phyloP scores from a whole-genome alignment of 306 rosid species.

The Cicer cuneatum region DNA sequence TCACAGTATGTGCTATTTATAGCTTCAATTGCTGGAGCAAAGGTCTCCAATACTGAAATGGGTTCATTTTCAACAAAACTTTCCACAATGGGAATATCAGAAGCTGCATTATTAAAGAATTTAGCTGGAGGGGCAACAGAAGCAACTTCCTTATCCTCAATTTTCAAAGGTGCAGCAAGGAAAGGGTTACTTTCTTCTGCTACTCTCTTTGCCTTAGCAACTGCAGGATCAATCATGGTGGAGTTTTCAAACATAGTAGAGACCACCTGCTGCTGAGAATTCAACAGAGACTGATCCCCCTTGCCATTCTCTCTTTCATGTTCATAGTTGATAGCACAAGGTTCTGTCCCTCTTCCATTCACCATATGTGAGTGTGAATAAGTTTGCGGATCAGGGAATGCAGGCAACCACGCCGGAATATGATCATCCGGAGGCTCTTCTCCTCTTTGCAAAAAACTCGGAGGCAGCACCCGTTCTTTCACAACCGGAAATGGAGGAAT shows the following conservation, averaged over 20 bases:
- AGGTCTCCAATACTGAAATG: constrained; percentile 68
- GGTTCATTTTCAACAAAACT: constrained; percentile 53
- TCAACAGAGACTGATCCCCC: constrained; percentile 52
- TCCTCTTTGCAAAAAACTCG: constrained; percentile 62
- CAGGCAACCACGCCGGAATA: constrained; percentile 91
- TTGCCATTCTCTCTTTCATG: constrained; percentile 59
- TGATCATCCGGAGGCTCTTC: constrained; percentile 72
- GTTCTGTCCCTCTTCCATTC: constrained; percentile 53
- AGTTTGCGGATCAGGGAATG: constrained; percentile 67
- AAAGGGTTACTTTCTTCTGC: constrained; percentile 71
- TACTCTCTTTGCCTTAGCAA: constrained; percentile 58
- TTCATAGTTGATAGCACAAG: constrained; percentile 48
- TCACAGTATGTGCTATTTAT: constrained; percentile 54
- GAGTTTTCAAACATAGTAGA: constrained; percentile 58
- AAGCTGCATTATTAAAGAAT: constrained; percentile 48
- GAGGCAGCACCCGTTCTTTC: constrained; percentile 60
- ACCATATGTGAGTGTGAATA: constrained; percentile 41
- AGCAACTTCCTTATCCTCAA: constrained; percentile 78
- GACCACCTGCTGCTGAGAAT: constrained; percentile 60
- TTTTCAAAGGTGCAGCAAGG: constrained; percentile 70
- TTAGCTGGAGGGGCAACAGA: constrained; percentile 64
- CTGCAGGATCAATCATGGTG: constrained; percentile 47
- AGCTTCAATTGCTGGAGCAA: constrained; percentile 84
- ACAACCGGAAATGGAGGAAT: constrained; percentile 72
- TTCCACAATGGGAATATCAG: constrained; percentile 48